Base-by-base conservation (phyloP, 768 basidiomycete species). In the Leccinum olivaceopallidum region DNA sequence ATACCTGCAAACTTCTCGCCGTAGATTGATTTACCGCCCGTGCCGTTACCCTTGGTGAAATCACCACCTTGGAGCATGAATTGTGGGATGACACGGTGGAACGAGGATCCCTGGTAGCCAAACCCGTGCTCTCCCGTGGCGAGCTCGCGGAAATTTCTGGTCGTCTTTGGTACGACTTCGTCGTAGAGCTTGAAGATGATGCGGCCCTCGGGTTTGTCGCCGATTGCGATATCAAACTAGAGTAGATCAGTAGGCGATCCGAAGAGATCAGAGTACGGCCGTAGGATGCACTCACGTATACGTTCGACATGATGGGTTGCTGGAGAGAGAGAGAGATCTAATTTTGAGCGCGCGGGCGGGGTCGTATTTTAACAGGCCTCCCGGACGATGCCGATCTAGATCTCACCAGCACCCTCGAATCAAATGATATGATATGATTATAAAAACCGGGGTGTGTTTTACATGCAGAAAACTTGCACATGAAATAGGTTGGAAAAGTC, bases 1-100 rank as follows among this genome's bases (percentile, higher is more conserved):
- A 14, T 36, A 36, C 36, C 36, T 36, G 36, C 36, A 36, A 90
- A 90, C 68, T 84, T 86, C 52, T 78, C 77, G 63, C 89, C 89
- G 61, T 89, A 90, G 71, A 90, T 90, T 26, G 87, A 89, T 75
- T 87, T 90, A 53, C 91, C 92, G 61, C 91, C 92, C 10, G 89
- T 90, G 16, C 91, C 91, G 61, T 89, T 77, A 30, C 74, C 70
- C 18, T 60, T 66, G 63, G 87, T 89, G 74, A 96, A 96, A 72
- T 95, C 93, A 58, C 94, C 94, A 26, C 92, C 94, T 74, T 95
- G 94, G 59, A 93, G 80, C 91, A 94, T 94, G 77, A 94, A 95
- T 47, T 81, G 53, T 64, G 89, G 89, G 70, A 94, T 93, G 69
- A 95, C 77, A 64, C 93, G 89, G 75, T 95, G 93, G 85, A 95